phyloP scores from a whole-genome alignment of 2,329 filamentous ascomycete species.

The Penicillium sp. region DNA sequence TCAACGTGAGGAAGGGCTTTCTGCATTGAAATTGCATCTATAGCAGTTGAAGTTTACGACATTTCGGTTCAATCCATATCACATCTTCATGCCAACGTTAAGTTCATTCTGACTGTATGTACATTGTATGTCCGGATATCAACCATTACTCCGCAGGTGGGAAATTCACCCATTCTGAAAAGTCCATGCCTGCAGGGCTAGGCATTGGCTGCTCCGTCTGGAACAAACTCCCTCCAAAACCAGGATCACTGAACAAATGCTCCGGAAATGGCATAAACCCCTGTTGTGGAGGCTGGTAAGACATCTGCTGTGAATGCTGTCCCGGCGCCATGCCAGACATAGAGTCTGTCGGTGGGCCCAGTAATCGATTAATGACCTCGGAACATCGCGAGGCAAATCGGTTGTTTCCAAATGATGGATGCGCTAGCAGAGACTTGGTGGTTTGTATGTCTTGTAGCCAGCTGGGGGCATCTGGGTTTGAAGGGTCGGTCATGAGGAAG shows the following conservation, averaged over 20 bases:
- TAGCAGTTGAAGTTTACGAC: no score
- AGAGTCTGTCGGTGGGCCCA: constrained; percentile 26
- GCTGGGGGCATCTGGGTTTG: constrained; percentile 31
- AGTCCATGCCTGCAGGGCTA: constrained; percentile 32
- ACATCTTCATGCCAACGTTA: no score
- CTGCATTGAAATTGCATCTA: no score
- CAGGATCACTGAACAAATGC: constrained; percentile 33
- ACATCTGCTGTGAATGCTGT: constrained; percentile 12
- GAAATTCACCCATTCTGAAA: constrained; percentile 40
- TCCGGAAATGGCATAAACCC: constrained; percentile 36
- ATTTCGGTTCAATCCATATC: no score
- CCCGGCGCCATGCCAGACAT: constrained; percentile 7
- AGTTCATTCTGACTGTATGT: constrained; percentile 4
- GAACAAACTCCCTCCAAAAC: constrained; percentile 33
- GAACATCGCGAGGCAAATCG: constrained; percentile 37
- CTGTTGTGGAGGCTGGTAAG: constrained; percentile 17
- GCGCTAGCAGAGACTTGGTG: constrained; percentile 37
- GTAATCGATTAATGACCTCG: constrained; percentile 37
- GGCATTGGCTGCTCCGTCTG: constrained; percentile 29
- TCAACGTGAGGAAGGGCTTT: no score
- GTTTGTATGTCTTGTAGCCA: constrained; percentile 40
- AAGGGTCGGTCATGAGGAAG: constrained; percentile 40
- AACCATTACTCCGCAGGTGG: constrained; percentile 20
- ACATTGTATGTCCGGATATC: constrained; percentile 5
- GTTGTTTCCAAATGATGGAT: constrained; percentile 37